Conservation (phyloP, 371 early-diverging fungal species). For the Mucor mucedo region DNA sequence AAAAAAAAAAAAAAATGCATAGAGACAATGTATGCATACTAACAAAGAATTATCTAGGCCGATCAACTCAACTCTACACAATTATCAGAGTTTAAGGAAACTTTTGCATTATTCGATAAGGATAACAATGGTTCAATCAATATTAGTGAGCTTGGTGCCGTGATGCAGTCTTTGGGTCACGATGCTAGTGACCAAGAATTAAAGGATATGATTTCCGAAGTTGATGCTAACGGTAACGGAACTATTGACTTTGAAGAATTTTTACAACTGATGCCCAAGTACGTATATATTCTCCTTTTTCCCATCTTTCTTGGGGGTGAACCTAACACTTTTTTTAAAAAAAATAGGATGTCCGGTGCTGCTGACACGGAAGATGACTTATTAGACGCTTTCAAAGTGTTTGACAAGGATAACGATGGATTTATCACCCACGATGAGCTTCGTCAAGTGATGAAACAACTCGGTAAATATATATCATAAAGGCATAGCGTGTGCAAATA, state of each 20-base stretch:
- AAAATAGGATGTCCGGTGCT: not conserved
- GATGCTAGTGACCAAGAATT: constrained; percentile 77
- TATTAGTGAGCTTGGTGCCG: constrained; percentile 42
- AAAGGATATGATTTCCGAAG: constrained; percentile 84
- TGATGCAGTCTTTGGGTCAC: constrained; percentile 50
- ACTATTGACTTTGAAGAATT: constrained; percentile 92
- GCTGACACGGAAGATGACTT: constrained; percentile 34
- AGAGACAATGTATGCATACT: not conserved
- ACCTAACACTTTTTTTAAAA: not conserved
- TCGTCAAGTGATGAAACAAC: constrained; percentile 41
- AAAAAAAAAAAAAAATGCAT: not conserved
- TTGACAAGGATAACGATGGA: constrained; percentile 57
- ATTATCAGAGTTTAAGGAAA: constrained; percentile 64
- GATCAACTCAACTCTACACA: constrained; percentile 85
- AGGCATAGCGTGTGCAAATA: not conserved
- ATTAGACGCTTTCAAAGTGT: constrained; percentile 50
- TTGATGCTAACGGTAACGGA: constrained; percentile 90
- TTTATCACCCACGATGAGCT: constrained; percentile 52
- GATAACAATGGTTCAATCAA: constrained; percentile 48
- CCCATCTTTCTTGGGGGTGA: too few species aligned
- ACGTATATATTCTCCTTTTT: not conserved
- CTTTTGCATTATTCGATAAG: constrained; percentile 51
- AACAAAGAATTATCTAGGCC: constrained; percentile 48
- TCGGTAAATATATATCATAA: constrained; percentile 28
- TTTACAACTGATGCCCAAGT: constrained; percentile 83